Base-by-base conservation (phyloP, 331 rosid genomes). In the Malus hybrid region DNA sequence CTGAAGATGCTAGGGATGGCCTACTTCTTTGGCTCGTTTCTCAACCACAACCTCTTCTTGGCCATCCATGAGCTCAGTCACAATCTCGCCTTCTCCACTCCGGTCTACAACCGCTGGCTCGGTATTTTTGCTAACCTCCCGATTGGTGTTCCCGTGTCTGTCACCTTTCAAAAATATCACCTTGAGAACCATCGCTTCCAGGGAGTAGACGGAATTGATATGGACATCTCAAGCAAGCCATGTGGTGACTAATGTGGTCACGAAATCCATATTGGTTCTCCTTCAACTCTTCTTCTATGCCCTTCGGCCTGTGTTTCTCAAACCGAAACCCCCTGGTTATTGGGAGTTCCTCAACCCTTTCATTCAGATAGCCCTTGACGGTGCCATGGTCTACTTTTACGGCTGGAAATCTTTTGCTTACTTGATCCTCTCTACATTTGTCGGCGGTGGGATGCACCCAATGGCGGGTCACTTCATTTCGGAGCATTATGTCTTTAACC, bases 391-490 rank as follows among this genome's bases (percentile, higher is more conserved):
- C 77, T 77, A 83, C 39, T 85, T 89, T 29, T 85, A 89, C 77
- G 83, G 96, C 20, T 89, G 93, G 95, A 89, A 83, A 72, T 77
- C 96, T 57, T 79, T 93, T 63, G 93, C 86, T 24, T 91, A 88
- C 78, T 63, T 93, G 80, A 87, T 93, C 66, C 87, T 89, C 9
- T 89, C 97, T 28, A 91, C 97, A 29, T 94, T 91, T 58, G 88
- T 93, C 32, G 97, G 98, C 42, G 93, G 98, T 22, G 96, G 97
- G 28, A 79, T 93, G 93, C 98, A 93, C 71, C 98, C 97, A 8
- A 93, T 93, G 93, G 96, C 97, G 22, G 97, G 97, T 66, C 97
- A 89, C 82, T 91, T 93, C 91, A 88, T 93, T 76, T 93, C 96
- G 0, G 95, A 93, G 82, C 97, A 93, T 82, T 91, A 93, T 62